Percentiles rank a stretch among this genome's conserved stretches.
These are phyloP conservation scores for Chlamydomonas incerta DNA, from an alignment of 139 green algal genomes.

Conservation along the genomic window DNA sequence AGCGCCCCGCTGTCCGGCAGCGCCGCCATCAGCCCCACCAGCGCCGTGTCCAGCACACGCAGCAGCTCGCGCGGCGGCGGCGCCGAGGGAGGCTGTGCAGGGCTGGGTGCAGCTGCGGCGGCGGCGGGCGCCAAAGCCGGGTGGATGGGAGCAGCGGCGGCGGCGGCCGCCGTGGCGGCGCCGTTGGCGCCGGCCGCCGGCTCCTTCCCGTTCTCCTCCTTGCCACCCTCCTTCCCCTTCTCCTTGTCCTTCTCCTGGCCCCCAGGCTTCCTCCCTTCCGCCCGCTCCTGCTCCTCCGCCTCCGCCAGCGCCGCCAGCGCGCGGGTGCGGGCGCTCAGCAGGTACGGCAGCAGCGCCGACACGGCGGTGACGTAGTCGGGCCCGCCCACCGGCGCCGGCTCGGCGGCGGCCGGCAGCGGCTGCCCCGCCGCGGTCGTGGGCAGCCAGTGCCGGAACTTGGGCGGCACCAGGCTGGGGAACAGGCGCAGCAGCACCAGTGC, in stretches of 20 bases:
- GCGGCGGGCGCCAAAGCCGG: not conserved
- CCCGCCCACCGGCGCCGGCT: slow-evolving; percentile 40
- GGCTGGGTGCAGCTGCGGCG: not conserved
- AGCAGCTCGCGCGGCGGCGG: slow-evolving; percentile 25
- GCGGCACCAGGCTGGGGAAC: slow-evolving; percentile 73
- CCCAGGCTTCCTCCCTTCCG: not conserved
- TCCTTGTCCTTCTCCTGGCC: not conserved
- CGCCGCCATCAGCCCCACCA: slow-evolving; percentile 79
- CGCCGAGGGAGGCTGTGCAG: not conserved
- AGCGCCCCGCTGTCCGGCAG: slow-evolving; percentile 78
- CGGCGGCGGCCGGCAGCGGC: slow-evolving; percentile 44
- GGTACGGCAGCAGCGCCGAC: slow-evolving; percentile 75
- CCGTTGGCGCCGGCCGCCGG: too few relatives aligned
- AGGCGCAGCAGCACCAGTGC: slow-evolving; percentile 73
- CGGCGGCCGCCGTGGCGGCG: too few relatives aligned
- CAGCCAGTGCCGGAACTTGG: slow-evolving; percentile 25
- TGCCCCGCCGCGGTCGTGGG: slow-evolving; percentile 15
- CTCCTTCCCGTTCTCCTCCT: too few relatives aligned
- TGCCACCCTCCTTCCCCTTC: not conserved
- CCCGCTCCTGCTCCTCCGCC: slow-evolving; percentile 2
- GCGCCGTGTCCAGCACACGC: slow-evolving; percentile 81
- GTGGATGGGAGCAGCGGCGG: not conserved
- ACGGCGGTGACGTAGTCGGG: slow-evolving; percentile 56
- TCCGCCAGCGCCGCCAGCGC: slow-evolving; percentile 54
- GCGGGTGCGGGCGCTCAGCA: slow-evolving; percentile 79